These are phyloP conservation scores for Pseudogymnoascus sp. DNA, from an alignment of 2,329 filamentous ascomycete genomes.

Conservation along the genomic window DNA sequence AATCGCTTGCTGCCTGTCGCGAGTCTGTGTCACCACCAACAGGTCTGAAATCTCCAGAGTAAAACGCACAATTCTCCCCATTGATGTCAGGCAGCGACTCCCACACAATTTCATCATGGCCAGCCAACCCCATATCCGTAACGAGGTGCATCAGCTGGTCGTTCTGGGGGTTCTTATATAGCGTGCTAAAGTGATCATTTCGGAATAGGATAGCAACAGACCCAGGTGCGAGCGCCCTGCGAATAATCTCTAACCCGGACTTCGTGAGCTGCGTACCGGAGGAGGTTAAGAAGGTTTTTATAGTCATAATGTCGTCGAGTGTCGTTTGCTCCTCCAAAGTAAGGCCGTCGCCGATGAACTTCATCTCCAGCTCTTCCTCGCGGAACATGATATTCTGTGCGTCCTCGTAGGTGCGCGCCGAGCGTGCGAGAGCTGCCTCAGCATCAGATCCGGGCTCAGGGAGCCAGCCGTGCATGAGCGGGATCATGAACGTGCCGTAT, in stretches of 20 bases:
- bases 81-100: constrained; percentile 86
- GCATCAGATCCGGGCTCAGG: constrained; percentile 61
- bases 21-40: constrained; percentile 53
- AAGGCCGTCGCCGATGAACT: constrained; percentile 58
- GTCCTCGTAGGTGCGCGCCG: constrained; percentile 83
- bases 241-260: constrained; percentile 71
- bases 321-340: constrained; percentile 67
- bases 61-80: constrained; percentile 75
- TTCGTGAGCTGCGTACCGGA: constrained; percentile 84
- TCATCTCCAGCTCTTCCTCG: constrained; percentile 81
- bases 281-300: constrained; percentile 72
- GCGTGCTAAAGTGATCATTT: constrained; percentile 93
- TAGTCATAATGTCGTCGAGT: constrained; percentile 75
- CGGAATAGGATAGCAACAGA: constrained; percentile 87
- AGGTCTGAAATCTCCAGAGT: constrained; percentile 81
- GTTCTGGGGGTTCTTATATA: constrained; percentile 81
- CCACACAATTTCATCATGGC: constrained; percentile 90
- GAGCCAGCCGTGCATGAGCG: constrained; percentile 89
- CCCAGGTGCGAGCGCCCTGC: constrained; percentile 64
- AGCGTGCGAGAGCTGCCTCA: constrained; percentile 64
- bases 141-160: constrained; percentile 75
- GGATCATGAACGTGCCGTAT: constrained; percentile 83
- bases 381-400: constrained; percentile 82
- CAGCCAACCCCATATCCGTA: constrained; percentile 85
- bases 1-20: neutral